These are phyloP conservation scores for Edaphochlamys debaryana DNA, from an alignment of 139 green algal species.

Conservation along the genomic window DNA sequence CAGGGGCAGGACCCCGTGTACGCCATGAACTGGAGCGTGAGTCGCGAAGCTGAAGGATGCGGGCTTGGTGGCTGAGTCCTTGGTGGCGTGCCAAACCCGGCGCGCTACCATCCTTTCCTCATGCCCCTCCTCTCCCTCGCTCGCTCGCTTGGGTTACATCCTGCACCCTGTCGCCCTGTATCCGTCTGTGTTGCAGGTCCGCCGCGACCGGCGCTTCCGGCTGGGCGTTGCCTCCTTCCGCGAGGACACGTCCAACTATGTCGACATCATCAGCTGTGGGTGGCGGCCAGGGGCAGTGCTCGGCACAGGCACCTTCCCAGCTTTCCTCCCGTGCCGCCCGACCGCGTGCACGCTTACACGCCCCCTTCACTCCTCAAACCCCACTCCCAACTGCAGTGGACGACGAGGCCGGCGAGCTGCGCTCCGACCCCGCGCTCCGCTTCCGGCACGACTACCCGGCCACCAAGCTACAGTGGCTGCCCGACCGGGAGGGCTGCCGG, in stretches of 20 bases:
- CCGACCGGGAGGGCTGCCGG: slow-evolving; percentile 64
- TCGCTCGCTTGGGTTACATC: no score
- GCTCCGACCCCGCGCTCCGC: slow-evolving; percentile 63
- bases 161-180: no score
- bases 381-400: slow-evolving; percentile 68
- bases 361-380: no score
- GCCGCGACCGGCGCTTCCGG: slow-evolving; percentile 88
- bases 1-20: slow-evolving; percentile 91
- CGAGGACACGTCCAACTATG: slow-evolving; percentile 89
- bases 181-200: slow-evolving; percentile 80
- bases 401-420: slow-evolving; percentile 81
- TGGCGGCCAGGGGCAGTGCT: not conserved
- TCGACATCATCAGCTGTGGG: slow-evolving; percentile 88
- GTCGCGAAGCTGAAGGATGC: no score
- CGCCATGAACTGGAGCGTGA: slow-evolving; percentile 95
- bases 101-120: no score
- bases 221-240: slow-evolving; percentile 93
- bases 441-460: slow-evolving; percentile 94
- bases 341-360: no score
- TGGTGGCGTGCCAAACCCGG: no score
- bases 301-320: no score
- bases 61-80: no score
- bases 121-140: no score
- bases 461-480: slow-evolving; percentile 88
- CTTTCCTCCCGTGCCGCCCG: no score